Evolutionary conservation across 148 eudicot genomes (phyloP), one percentile per base, ranked within the genome.

Genomic region (Silene uniflora): DNA sequence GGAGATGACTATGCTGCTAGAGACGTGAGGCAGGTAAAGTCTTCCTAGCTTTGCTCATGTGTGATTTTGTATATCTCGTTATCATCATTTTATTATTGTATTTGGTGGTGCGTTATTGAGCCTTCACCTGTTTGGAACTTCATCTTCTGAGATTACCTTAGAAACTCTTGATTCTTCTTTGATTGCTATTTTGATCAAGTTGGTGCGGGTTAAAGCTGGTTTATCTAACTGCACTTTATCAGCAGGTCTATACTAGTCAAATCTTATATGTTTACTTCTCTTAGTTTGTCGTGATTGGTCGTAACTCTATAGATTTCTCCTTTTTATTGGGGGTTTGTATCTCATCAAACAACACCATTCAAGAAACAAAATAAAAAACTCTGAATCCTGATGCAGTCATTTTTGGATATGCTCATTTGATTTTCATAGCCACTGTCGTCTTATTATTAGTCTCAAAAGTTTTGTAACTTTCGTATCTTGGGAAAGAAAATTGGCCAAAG

Each of bases 1-100:
- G 82, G 75, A 55, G 84, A 82, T 60, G 78, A 90, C 61, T 79
- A 79, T 78, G 85, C 78, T 56, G 75, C 76, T 58, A 88, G 29
- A 27, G 29, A 27, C 2, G 29, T 27, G 29, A 27, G 2, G 29
- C 29, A 27, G 29, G 29, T 27, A 79, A 76, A 68, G 21, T 59
- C 25, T 60, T 29, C n/a, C 60, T 66, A 64, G 8, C 17, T 10
- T 54, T 16, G n/a, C 29, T 23, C 17, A 58, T 80, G 7, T 44
- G 39, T 49, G 60, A 39, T 46, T 42, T 52, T 22, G 21, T n/a
- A 16, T 49, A 21, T 72, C 39, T 35, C 5, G 39, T 35, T 35
- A 1, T 4, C 5, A 4, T 35, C 5, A 35, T 35, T 60, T 61
- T 35, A 2, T 27, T 62, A 13, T 27, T 19, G 18, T 27, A 14